Evolutionary conservation across 345 rosid species (phyloP), one percentile per base, ranked within the genome.

Genomic region (Linum tenue): DNA sequence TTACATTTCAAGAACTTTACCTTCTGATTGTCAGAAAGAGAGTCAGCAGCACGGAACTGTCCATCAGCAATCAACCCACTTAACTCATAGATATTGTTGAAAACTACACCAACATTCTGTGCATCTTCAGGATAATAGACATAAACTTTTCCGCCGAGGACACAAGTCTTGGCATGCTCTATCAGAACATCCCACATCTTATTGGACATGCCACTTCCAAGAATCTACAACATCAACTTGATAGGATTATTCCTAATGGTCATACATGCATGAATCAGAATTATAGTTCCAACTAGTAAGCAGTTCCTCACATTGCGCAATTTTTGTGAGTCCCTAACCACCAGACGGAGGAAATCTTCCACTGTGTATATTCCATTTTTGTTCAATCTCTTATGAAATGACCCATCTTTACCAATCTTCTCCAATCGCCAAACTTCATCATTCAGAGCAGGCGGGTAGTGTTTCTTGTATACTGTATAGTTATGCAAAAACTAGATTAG

Each of bases 201-300:
- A 72, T 95, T 95, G 17, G 99, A 95, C 99, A 94, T 94, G 56
- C 99, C 97, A 66, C 96, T 91, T 70, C 99, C 99, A 75, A 94
- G 96, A 79, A 91, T 88, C 99, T 94, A 73, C 73, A 78, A 37
- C 3, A 60, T 76, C 59, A 5, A 15, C 44, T 68, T 56, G 17
- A 73, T 22, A 62, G 50, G 39, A 56, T 39, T 55, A 67, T 5
- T 16, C 71, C 44, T 65, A 65, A 77, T 35, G 70, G 63, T 48
- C n/a, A 68, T 51, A 1, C 55, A 1, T 12, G 38, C 39, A 55
- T n/a, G 36, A 58, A 60, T 14, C 50, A 36, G 12, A 69, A 37
- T 37, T 41, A 37, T 15, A 12, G 62, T 76, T 55, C 64, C 38
- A 74, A 57, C 57, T 69, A 39, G 15, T 57, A 70, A 65, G 15